phyloP scores from a whole-genome alignment of 371 early-diverging fungal species.

The Vairimorpha necatrix region DNA sequence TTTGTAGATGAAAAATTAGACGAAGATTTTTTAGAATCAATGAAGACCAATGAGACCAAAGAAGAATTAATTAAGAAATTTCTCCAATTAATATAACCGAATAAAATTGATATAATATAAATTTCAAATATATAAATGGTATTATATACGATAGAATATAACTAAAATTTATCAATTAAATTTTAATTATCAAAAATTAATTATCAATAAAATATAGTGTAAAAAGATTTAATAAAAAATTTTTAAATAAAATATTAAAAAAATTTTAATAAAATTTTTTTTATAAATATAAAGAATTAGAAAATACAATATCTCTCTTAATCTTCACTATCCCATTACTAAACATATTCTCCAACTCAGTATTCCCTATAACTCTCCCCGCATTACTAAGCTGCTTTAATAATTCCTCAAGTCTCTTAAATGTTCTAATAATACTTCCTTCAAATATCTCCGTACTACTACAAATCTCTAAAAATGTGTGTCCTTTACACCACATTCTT shows the following conservation, averaged over 20 bases:
- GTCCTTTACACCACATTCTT: constrained; percentile 89
- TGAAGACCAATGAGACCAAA: neutral
- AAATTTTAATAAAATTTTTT: constrained; percentile 13
- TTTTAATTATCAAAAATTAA: too few species aligned
- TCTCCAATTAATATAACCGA: neutral
- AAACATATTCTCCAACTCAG: constrained; percentile 88
- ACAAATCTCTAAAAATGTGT: constrained; percentile 86
- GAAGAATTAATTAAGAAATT: constrained; percentile 8
- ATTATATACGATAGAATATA: too few species aligned
- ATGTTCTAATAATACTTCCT: constrained; percentile 85
- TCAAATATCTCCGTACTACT: constrained; percentile 91
- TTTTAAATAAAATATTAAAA: too few species aligned
- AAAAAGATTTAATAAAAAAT: too few species aligned
- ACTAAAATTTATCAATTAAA: too few species aligned
- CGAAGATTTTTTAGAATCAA: neutral
- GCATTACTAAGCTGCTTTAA: constrained; percentile 86
- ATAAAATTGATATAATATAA: too few species aligned
- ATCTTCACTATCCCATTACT: constrained; percentile 82
- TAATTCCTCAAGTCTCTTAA: constrained; percentile 88
- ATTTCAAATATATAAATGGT: too few species aligned
- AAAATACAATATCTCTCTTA: constrained; percentile 97
- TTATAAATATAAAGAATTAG: constrained; percentile 77
- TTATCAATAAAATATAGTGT: too few species aligned
- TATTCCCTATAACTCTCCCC: constrained; percentile 89
- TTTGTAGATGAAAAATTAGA: neutral